These are phyloP conservation scores for Moniliophthora roreri DNA, from an alignment of 1,284 basidiomycete genomes.

Conservation along the genomic window DNA sequence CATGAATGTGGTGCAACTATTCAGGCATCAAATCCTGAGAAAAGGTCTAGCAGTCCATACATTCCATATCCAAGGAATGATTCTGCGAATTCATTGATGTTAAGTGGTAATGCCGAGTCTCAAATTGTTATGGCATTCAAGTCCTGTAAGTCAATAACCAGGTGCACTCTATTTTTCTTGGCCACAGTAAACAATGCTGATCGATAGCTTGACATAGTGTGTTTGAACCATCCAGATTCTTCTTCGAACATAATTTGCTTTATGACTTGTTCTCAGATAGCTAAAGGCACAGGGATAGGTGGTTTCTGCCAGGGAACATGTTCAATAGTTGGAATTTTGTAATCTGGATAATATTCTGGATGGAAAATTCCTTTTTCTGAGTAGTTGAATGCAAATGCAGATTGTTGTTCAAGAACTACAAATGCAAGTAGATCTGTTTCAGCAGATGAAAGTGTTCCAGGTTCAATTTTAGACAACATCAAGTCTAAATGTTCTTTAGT, in stretches of 20 bases:
- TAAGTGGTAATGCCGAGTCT: slow-evolving; percentile 27
- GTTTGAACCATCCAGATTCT: slow-evolving; percentile 28
- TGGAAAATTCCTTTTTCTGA: slow-evolving; percentile 28
- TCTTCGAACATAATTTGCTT: slow-evolving; percentile 23
- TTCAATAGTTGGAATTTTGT: slow-evolving; percentile 29
- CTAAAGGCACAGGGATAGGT: slow-evolving; percentile 27
- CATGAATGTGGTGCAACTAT: neutral
- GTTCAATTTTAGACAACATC: slow-evolving; percentile 14
- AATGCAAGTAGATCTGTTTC: slow-evolving; percentile 24
- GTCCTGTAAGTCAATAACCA: slow-evolving; percentile 30
- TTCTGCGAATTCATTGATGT: slow-evolving; percentile 31
- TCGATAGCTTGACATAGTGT: slow-evolving; percentile 28
- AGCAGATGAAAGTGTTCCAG: slow-evolving; percentile 15
- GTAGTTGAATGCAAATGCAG: slow-evolving; percentile 27
- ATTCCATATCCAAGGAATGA: slow-evolving; percentile 25
- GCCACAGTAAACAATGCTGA: slow-evolving; percentile 29
- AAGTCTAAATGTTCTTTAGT: slow-evolving; percentile 7
- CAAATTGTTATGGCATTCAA: slow-evolving; percentile 32
- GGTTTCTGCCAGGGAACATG: slow-evolving; percentile 30
- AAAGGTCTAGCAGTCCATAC: slow-evolving; percentile 28
- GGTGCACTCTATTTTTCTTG: slow-evolving; percentile 30
- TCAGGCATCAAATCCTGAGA: slow-evolving; percentile 9
- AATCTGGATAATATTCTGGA: slow-evolving; percentile 29
- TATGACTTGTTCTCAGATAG: slow-evolving; percentile 21
- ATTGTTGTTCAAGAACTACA: slow-evolving; percentile 19